Conservation (phyloP, 1,284 basidiomycete species). For the Naganishia cerealis region DNA sequence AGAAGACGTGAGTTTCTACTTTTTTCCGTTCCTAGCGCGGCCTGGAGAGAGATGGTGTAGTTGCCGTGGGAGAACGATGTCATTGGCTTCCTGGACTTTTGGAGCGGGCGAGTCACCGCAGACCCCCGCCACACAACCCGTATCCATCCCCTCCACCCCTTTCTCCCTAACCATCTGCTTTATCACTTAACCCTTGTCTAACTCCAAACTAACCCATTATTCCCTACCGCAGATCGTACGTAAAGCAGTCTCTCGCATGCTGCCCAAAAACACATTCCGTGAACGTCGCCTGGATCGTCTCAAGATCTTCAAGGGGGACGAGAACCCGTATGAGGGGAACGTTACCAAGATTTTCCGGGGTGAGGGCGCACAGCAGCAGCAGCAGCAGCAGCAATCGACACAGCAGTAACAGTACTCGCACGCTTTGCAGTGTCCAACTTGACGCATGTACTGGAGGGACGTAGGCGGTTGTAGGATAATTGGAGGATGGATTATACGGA, state of each 20-base stretch:
- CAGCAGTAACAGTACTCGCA: too few relatives aligned
- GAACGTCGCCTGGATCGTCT: constrained; percentile 79
- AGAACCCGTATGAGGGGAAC: constrained; percentile 41
- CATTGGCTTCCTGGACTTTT: too few relatives aligned
- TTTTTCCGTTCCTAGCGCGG: too few relatives aligned
- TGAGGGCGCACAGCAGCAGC: background rate
- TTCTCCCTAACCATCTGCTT: background rate
- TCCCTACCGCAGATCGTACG: constrained; percentile 72
- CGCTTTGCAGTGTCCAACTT: too few relatives aligned
- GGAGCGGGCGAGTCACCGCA: too few relatives aligned
- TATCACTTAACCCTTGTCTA: too few relatives aligned
- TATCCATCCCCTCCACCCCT: background rate
- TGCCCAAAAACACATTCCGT: constrained; percentile 91
- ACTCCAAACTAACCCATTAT: background rate
- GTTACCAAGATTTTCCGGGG: constrained; percentile 45
- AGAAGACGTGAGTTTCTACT: constrained; percentile 70
- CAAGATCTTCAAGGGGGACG: constrained; percentile 72
- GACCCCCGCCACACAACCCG: background rate
- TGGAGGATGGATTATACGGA: too few relatives aligned
- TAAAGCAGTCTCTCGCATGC: constrained; percentile 93
- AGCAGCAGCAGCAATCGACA: too few relatives aligned
- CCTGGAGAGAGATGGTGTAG: background rate
- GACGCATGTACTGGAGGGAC: too few relatives aligned
- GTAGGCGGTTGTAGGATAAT: too few relatives aligned
- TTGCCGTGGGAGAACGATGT: background rate